Base-by-base conservation (phyloP, 441 rosid genomes). In the Erysimum cheiri region DNA sequence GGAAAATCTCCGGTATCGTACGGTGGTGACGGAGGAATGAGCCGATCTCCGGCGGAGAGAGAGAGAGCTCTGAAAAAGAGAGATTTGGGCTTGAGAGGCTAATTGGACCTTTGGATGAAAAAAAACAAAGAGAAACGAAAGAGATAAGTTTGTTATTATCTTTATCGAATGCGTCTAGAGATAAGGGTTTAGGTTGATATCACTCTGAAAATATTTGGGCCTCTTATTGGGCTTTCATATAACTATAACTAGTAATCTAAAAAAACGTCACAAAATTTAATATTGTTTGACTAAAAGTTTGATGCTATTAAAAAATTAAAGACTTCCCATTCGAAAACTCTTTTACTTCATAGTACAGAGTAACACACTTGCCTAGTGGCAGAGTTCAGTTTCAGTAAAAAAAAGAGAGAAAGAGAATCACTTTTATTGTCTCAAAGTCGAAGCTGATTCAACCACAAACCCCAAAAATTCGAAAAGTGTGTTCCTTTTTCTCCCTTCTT, bases 11-110 rank as follows among this genome's bases (percentile, higher is more conserved):
- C 31, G 54, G 53, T 48, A 1, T 1, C n/a, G 29, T 1, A 13
- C 61, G 64, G 64, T 54, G 57, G 41, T 14, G 60, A 48, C 43
- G 71, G 66, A 37, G 35, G 49, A 15, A 29, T 33, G 50, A 64
- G 31, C 14, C 52, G 52, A 47, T 47, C 28, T 17, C 5, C 52
- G 52, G 52, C 52, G 28, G 19, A 1, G 26, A 47, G 52, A 19
- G 52, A 46, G 50, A 46, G 49, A 44, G 26, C 26, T 24, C 28
- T 26, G 8, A 6, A 32, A 41, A 6, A 44, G 50, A 47, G 54
- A 49, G 54, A 49, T 11, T 49, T 49, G 54, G 54, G 54, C 54
- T 49, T 49, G 29, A 19, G 54, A 49, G n/a, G 54, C 54, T 49
- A 49, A 49, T 49, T 49, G 54, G 54, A 49, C 54, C 54, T 49